These are phyloP conservation scores for Elaeagnus macrophylla DNA, from an alignment of 306 rosid genomes.

Conservation along the genomic window DNA sequence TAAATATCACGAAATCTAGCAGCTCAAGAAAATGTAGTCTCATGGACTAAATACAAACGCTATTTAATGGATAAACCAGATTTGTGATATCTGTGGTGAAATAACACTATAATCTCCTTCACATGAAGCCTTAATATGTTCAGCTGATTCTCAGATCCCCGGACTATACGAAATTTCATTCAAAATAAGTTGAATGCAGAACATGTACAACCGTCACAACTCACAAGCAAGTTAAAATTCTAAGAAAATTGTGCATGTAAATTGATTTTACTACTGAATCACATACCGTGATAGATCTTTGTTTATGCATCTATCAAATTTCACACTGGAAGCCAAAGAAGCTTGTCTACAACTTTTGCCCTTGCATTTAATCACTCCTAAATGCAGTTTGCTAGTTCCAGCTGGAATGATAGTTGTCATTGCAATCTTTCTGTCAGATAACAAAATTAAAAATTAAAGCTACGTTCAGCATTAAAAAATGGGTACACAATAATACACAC, in stretches of 20 bases:
- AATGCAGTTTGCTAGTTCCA: constrained; percentile 44
- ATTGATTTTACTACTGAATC: not conserved
- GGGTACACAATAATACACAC: not conserved
- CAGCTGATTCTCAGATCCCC: no score
- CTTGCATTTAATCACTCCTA: constrained; percentile 25
- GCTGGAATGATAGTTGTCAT: constrained; percentile 62
- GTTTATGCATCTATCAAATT: constrained; percentile 27
- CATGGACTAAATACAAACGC: no score
- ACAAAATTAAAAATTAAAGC: constrained; percentile 5
- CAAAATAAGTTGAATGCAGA: not conserved
- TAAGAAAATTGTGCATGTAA: not conserved
- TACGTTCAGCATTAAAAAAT: constrained; percentile 6
- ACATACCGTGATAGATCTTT: constrained; percentile 55
- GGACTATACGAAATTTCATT: no score
- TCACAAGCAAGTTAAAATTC: not conserved
- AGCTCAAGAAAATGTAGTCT: no score
- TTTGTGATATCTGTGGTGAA: no score
- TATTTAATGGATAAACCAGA: no score
- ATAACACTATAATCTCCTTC: no score
- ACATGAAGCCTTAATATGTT: no score
- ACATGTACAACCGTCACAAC: not conserved
- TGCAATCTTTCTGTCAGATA: constrained; percentile 27
- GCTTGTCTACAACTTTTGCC: constrained; percentile 35
- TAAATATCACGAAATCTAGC: no score
- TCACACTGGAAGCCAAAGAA: constrained; percentile 31